These are phyloP conservation scores for Raddia distichophylla DNA, from an alignment of 176 grass and related monocot genomes.

Conservation along the genomic window DNA sequence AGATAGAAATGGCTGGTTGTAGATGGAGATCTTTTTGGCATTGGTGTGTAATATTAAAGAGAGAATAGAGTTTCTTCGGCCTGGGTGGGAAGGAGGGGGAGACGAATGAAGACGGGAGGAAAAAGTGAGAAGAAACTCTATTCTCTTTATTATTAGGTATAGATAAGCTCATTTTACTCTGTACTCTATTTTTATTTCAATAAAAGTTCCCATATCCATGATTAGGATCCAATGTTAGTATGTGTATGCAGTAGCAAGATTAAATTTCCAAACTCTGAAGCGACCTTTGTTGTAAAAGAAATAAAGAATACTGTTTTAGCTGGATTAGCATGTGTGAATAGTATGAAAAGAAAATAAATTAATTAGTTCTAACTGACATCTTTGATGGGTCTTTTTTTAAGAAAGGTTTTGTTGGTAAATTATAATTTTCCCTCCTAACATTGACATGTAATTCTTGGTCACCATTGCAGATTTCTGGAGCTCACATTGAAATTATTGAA, in stretches of 20 bases:
- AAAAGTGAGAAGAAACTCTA: too few relatives aligned
- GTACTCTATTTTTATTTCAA: conserved; percentile 10
- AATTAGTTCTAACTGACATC: conserved; percentile 8
- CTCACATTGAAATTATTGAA: conserved; percentile 81
- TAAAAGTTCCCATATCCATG: background rate
- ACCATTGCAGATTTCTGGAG: conserved; percentile 91
- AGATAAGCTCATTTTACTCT: conserved; percentile 5
- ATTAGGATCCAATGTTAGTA: background rate
- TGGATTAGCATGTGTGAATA: background rate
- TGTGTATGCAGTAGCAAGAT: background rate
- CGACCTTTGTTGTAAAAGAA: conserved; percentile 22
- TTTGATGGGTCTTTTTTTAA: background rate
- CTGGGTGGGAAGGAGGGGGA: too few relatives aligned
- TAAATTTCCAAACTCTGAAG: background rate
- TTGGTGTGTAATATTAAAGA: too few relatives aligned
- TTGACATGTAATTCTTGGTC: conserved; percentile 28
- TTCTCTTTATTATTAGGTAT: too few relatives aligned
- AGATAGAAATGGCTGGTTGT: too few relatives aligned
- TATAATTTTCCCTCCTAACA: conserved; percentile 1
- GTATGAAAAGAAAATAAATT: background rate
- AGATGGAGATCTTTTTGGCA: too few relatives aligned
- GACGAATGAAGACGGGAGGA: too few relatives aligned
- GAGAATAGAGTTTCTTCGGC: too few relatives aligned
- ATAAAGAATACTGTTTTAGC: conserved; percentile 5
- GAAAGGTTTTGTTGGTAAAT: background rate